These are phyloP conservation scores for Dissophora globulifera DNA, from an alignment of 192 early-diverging fungal species.

Conservation along the genomic window DNA sequence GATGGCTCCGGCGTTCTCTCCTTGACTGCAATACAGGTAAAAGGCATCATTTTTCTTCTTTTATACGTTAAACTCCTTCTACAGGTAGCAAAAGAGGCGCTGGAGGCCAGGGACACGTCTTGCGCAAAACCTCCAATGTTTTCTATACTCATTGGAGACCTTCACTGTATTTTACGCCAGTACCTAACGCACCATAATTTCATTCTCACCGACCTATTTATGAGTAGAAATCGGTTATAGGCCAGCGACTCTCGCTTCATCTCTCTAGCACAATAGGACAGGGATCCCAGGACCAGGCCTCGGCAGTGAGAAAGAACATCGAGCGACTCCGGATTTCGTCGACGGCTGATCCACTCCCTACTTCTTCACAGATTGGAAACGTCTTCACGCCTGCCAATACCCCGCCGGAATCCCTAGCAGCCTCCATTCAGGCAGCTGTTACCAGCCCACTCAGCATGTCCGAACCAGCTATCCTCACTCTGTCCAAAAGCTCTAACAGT, in stretches of 20 bases:
- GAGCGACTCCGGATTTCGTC: constrained; percentile 25
- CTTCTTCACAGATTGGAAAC: too few species aligned
- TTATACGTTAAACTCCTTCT: too few species aligned
- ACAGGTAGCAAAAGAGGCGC: too few species aligned
- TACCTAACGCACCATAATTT: too few species aligned
- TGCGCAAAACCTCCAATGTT: too few species aligned
- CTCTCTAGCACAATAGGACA: constrained; percentile 23
- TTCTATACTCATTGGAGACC: too few species aligned
- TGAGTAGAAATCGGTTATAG: constrained; percentile 76
- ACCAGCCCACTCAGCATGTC: neutral
- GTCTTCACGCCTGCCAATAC: constrained; percentile 1
- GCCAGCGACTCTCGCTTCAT: constrained; percentile 77
- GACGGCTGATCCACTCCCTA: neutral
- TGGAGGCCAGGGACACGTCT: too few species aligned
- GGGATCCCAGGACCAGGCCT: constrained; percentile 8
- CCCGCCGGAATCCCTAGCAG: neutral
- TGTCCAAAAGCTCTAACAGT: constrained; percentile 7
- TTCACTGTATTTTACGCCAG: too few species aligned
- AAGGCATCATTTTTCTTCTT: constrained; percentile 11
- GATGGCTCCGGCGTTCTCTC: constrained; percentile 76
- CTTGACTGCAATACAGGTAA: constrained; percentile 74
- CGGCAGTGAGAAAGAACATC: constrained; percentile 1
- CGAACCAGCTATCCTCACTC: neutral
- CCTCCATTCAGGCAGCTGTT: neutral
- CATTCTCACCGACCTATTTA: too few species aligned